phyloP scores from a whole-genome alignment of 176 grass and related monocot species.

The Paspalum vaginatum region DNA sequence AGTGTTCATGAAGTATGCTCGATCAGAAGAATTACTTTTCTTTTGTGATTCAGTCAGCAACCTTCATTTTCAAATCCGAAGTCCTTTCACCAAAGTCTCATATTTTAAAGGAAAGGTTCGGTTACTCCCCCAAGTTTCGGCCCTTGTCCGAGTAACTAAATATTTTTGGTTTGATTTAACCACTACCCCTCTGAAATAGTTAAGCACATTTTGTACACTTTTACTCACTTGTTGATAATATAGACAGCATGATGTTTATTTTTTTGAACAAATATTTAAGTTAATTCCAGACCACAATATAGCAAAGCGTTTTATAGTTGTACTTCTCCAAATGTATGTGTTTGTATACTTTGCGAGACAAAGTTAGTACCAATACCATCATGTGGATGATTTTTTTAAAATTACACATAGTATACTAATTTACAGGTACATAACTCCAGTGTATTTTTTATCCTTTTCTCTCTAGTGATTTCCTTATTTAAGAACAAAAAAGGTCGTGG shows the following conservation, averaged over 20 bases:
- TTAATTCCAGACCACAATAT: constrained; percentile 17
- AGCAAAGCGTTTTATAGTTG: background rate
- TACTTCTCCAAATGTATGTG: background rate
- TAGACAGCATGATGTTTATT: background rate
- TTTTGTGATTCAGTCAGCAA: background rate
- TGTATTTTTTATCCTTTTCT: constrained; percentile 10
- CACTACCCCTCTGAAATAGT: constrained; percentile 18
- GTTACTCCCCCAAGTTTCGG: too few species aligned
- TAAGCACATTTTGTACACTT: background rate
- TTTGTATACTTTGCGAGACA: constrained; percentile 12
- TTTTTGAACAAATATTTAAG: background rate
- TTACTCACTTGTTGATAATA: background rate
- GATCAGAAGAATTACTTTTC: background rate
- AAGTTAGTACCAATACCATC: constrained; percentile 17
- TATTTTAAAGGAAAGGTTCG: too few species aligned
- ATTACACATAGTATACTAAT: background rate
- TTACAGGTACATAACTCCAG: constrained; percentile 6
- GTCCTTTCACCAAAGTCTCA: background rate
- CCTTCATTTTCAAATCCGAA: constrained; percentile 28
- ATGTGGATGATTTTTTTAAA: constrained; percentile 23
- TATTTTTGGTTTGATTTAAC: constrained; percentile 13
- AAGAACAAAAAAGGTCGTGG: constrained; percentile 34
- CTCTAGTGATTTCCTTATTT: constrained; percentile 34
- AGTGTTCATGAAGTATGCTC: background rate
- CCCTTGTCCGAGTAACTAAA: too few species aligned